Percentiles rank a stretch among this genome's conserved stretches.
phyloP scores from a whole-genome alignment of 352 stramenopile genomes.

The Globisporangium polare region DNA sequence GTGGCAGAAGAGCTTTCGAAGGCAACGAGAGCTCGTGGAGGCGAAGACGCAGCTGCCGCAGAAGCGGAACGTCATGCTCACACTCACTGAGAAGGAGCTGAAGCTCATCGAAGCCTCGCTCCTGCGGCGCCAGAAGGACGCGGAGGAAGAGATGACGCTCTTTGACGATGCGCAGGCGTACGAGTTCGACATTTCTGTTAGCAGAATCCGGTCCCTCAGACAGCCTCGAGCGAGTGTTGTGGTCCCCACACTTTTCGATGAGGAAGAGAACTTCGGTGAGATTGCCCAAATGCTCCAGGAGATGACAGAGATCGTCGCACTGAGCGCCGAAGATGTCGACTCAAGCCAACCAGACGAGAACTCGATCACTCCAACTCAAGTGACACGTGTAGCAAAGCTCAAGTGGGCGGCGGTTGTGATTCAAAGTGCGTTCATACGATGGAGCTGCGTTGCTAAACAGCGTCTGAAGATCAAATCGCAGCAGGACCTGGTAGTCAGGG shows the following conservation, averaged over 20 bases:
- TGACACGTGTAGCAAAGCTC: constrained; percentile 15
- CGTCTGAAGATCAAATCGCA: not conserved
- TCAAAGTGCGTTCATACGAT: constrained; percentile 22
- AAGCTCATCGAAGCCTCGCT: constrained; percentile 9
- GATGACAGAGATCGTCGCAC: constrained; percentile 21
- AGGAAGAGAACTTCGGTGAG: not conserved
- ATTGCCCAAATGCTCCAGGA: constrained; percentile 16
- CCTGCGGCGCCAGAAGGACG: constrained; percentile 14
- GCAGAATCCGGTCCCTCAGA: constrained; percentile 10
- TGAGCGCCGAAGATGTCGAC: constrained; percentile 35
- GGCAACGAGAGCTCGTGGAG: constrained; percentile 17
- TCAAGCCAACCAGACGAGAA: not conserved
- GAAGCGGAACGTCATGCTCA: constrained; percentile 29
- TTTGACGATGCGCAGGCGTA: constrained; percentile 30
- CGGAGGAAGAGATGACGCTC: constrained; percentile 16
- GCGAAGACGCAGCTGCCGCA: constrained; percentile 19
- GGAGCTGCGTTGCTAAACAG: constrained; percentile 9
- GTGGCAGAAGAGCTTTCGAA: constrained; percentile 10
- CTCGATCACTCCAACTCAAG: not conserved
- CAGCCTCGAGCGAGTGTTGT: constrained; percentile 12
- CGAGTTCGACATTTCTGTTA: constrained; percentile 20
- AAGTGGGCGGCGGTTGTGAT: constrained; percentile 35
- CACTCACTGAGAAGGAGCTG: constrained; percentile 12
- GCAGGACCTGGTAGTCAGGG: not conserved
- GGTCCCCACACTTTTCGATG: not conserved